Evolutionary conservation across 805 yeast species (phyloP), one percentile per base, ranked within the genome.

Genomic region (Lachancea lanzarotensis): DNA sequence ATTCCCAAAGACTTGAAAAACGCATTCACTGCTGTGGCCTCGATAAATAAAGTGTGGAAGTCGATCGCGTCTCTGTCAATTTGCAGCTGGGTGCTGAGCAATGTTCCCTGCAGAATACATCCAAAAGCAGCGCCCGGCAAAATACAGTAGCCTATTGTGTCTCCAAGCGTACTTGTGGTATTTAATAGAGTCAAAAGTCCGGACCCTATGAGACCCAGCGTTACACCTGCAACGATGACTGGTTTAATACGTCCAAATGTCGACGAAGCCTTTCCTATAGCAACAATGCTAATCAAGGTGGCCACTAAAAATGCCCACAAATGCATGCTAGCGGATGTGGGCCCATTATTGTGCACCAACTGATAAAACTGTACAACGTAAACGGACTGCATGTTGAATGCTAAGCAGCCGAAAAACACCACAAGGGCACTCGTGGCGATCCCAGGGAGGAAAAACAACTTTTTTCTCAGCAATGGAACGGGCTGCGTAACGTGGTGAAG

Each of bases 51-150:
- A n/a, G 42, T 31, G 35, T 54, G 49, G 34, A 46, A 48, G 7
- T 51, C 43, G 10, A 51, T 47, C 17, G 51, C 47, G 35, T 45
- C 45, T 26, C 50, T 51, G 31, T 56, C 59, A 20, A 57, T 43
- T 29, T 52, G 56, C 8, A 65, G 34, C 46, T 67, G 70, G 12
- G 58, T 51, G 17, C 64, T 54, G 34, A 66, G 48, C 39, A 65
- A 29, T 4, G 61, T 50, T n/a, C 64, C 45, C 49, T 69, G 74
- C 52, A 67, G 48, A 25, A 55, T 48, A 5, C 57, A 40, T 18
- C 74, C 75, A 31, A 68, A 51, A 2, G 62, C 64, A 10, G 66
- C 43, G 43, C 74, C 74, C 2, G 67, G 62, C 15, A 69, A 55
- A 34, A 71, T 66, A 38, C 68, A 46, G 16, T 57, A 51, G 3